Conservation (phyloP, 2,329 filamentous ascomycete genomes). For the Dothiorella sarmentorum region DNA sequence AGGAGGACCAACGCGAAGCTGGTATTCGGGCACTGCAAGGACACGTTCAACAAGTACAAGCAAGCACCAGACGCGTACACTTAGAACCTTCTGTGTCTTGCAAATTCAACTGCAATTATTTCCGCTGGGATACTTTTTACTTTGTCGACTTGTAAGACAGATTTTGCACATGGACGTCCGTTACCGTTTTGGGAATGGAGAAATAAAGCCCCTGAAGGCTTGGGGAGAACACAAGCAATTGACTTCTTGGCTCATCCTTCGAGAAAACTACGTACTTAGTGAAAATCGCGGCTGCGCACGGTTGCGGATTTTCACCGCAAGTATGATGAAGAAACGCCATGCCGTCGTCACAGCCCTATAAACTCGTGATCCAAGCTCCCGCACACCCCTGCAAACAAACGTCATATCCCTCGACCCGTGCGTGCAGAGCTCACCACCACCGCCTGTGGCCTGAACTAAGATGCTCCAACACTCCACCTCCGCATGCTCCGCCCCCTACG, state of each 20-base stretch:
- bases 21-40: constrained; percentile 31
- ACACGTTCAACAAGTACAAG: constrained; percentile 27
- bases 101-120: too few relatives aligned
- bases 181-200: too few relatives aligned
- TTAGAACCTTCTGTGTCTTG: background rate
- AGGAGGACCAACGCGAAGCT: constrained; percentile 29
- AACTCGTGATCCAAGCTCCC: constrained; percentile 4
- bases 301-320: constrained; percentile 13
- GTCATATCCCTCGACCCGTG: constrained; percentile 5
- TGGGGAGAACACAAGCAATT: too few relatives aligned
- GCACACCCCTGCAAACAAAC: background rate
- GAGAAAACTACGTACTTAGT: background rate
- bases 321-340: background rate
- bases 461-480: background rate
- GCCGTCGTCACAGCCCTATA: background rate
- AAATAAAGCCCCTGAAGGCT: too few relatives aligned
- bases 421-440: background rate
- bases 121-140: too few relatives aligned
- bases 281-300: background rate
- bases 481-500: background rate
- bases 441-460: background rate
- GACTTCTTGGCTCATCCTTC: too few relatives aligned
- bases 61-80: constrained; percentile 28
- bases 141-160: too few relatives aligned
- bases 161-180: too few relatives aligned